Evolutionary conservation across 2,329 filamentous ascomycete species (phyloP), one percentile per base, ranked within the genome.

Genomic region (Colletotrichum somersetense): DNA sequence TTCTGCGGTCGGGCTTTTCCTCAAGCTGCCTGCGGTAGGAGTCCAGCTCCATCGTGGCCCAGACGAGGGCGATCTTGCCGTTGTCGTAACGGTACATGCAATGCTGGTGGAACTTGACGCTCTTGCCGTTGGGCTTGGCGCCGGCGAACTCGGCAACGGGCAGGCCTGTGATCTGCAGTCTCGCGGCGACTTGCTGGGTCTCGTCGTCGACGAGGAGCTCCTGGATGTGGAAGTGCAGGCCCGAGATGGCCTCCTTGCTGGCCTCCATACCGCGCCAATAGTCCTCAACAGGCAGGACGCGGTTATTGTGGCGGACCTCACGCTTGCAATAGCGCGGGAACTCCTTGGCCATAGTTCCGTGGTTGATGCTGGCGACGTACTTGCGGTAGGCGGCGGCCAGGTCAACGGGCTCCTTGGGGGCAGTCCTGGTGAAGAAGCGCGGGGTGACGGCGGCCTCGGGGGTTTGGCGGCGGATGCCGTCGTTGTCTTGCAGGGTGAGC

Each of bases 281-380:
- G n/a, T 75, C 66, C 0, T 77, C 66, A 1, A 77, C 35, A 18
- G 74, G 53, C 12, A 78, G 72, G 1, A 62, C n/a, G 5, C 74
- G 75, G 62, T 72, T 71, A 75, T 82, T 82, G 75, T 82, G 79
- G 14, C 75, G 72, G 5, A 80, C 74, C 2, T 71, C 66, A 3
- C 74, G 62, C 40, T 79, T 78, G 59, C 77, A 79, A 73, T 77
- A 80, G 0, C 44, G 62, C 0, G 76, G 72, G 23, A 82, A 78
- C 18, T 75, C 67, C 2, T 67, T 44, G 35, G 57, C 66, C 76
- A 77, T 75, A 3, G 77, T 77, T 35, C 75, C 76, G 26, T 67
- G 72, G 68, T 82, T 81, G 74, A 83, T 80, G 73, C 77, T 76
- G 20, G 69, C 63, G 50, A 82, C 76, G 72, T 82, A 82, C 2